A percentile compares a stretch with the other conserved stretches of the same genome.
Conservation (phyloP, 2,329 filamentous ascomycete species). For the Chrysoporthe deuterocubensis region DNA sequence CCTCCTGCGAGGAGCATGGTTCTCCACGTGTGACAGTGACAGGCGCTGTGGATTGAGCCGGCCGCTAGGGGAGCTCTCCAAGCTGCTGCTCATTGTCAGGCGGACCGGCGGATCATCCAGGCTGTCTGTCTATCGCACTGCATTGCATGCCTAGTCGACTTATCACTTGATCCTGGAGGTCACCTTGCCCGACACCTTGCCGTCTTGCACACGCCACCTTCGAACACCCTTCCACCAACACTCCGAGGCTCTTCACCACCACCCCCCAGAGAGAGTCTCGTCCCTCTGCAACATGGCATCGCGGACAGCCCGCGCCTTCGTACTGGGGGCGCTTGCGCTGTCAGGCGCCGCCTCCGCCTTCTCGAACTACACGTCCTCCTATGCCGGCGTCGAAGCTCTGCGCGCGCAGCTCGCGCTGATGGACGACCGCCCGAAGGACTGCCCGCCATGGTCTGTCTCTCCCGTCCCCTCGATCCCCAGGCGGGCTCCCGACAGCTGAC, state of each 20-base stretch:
- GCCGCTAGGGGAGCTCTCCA: slow-evolving; percentile 8
- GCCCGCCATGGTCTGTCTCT: slow-evolving; percentile 71
- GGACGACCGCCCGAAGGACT: slow-evolving; percentile 74
- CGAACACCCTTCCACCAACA: slow-evolving; percentile 8
- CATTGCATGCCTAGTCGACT: background rate
- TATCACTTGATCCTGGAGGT: slow-evolving; percentile 1
- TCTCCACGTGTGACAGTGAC: slow-evolving; percentile 1
- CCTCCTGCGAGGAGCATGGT: background rate
- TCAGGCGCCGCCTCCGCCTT: slow-evolving; percentile 45
- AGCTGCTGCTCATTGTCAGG: background rate
- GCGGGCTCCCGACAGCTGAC: slow-evolving; percentile 24
- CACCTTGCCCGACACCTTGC: background rate
- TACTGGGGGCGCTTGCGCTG: slow-evolving; percentile 47
- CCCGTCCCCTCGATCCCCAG: background rate
- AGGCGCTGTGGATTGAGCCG: background rate
- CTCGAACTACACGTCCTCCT: slow-evolving; percentile 59
- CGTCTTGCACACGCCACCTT: background rate
- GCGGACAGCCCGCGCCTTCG: slow-evolving; percentile 42
- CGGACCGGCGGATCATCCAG: background rate
- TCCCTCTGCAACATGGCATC: slow-evolving; percentile 44
- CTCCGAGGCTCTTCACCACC: slow-evolving; percentile 5
- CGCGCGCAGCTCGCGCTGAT: slow-evolving; percentile 71
- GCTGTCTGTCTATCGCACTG: background rate
- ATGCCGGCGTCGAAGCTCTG: slow-evolving; percentile 54
- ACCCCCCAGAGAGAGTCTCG: slow-evolving; percentile 11